Evolutionary conservation across 164 flowering plant species (phyloP).

Genomic region (Pachysandra terminalis): DNA sequence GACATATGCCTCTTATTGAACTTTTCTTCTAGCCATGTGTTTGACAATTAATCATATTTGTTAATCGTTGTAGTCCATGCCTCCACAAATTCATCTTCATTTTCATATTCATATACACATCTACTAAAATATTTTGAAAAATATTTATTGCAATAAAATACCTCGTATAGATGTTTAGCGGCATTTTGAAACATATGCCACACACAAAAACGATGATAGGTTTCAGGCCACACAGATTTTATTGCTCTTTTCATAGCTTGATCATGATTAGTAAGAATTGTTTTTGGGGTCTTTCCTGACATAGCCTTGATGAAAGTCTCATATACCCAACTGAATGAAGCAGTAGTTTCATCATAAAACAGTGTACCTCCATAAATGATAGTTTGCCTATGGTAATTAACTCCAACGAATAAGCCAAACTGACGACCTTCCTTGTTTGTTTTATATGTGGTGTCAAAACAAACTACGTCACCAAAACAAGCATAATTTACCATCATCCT

Average conservation of each 20-base stretch:
- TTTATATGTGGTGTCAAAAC: neutral
- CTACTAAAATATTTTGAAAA: neutral
- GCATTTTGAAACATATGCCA: neutral
- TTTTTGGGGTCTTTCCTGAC: neutral
- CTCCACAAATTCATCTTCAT: neutral
- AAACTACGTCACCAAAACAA: neutral
- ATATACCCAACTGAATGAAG: neutral
- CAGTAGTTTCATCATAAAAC: neutral
- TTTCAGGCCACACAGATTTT: neutral
- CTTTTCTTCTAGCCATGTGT: neutral
- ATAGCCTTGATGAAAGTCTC: neutral
- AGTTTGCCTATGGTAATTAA: neutral
- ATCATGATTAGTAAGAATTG: neutral
- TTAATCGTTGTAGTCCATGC: neutral
- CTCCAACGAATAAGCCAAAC: neutral
- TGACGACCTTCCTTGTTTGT: neutral
- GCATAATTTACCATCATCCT: neutral
- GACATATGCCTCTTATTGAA: neutral
- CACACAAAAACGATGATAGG: neutral
- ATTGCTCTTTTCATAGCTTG: neutral
- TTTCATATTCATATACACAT: neutral
- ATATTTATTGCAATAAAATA: neutral
- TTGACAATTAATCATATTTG: neutral
- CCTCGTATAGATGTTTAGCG: neutral
- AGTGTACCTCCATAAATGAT: neutral